Base-by-base conservation (phyloP, 2,329 filamentous ascomycete species). In the Aureobasidium mangrovei region DNA sequence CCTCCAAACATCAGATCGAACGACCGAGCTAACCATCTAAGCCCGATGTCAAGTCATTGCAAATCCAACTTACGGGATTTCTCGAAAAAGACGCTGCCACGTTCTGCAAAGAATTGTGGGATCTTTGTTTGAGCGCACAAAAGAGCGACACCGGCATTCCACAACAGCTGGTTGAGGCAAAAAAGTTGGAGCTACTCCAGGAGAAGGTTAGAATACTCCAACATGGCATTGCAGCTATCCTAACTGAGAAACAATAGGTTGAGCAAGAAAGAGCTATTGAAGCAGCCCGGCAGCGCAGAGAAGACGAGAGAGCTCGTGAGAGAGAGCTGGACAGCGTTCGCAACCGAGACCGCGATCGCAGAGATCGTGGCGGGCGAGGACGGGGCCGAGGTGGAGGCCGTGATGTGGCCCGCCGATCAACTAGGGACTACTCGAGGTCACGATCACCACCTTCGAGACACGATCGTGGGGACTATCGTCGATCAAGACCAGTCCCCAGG, bases 21-120 rank as follows among this genome's bases (percentile, higher is more conserved):
- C 38, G 10, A 27, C 6, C 32, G 29, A 5, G 26, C 55, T 58
- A 7, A 59, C 27, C 26, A 57, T 33, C 57, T 39, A 63, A 97
- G 91, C 93, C 91, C 60, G 89, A 97, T 68, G 93, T 97, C 71
- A 98, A 97, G 72, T 83, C 86, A 43, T 79, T 97, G 54, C 93
- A 98, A 67, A 95, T 96, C 62, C 86, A 94, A 64, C 83, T 98
- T 59, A 93, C 88, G 1, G 93, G 91, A 2, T 98, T 98, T 64
- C 81, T 98, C 61, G 91, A 95, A 64, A 91, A 94, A 69, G 89
- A 97, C 61, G 93, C 90, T 0, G 77, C 89, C 1, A 72, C 78
- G 0, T 98, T 98, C 66, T 96, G 91, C 70, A 91, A 95, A 67
- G 88, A 96, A 59, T 73, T 98, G 9, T 98, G 93, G 93, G 88